Evolutionary conservation across 108 stramenopile genomes (phyloP), one percentile per base, ranked within the genome.

Genomic region (Mediolabrus comicus): DNA sequence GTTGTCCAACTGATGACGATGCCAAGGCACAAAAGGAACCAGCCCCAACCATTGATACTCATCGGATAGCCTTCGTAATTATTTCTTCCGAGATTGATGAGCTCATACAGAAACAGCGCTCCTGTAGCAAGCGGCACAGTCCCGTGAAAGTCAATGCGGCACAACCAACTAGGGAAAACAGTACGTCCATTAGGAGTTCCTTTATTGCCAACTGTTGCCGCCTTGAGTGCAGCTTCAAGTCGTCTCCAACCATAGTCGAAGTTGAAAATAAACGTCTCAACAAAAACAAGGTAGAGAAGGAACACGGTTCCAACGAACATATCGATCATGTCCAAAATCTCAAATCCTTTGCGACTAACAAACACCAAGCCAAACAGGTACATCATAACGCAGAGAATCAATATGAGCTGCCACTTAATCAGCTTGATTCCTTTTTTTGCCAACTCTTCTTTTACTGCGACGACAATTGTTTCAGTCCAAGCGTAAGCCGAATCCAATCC

Each of bases 241-340:
- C 56, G 56, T 14, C 30, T 4, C 56, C 56, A 57, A 5, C 56
- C 10, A 57, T 29, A 9, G 56, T 57, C 56, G 26, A 57, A 28
- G 56, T 57, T 57, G 26, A 57, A 14, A 57, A 57, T 28, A 29
- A 57, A 29, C 4, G 56, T 29, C 26, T 57, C 56, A 11, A 57
- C 14, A 14, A 57, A 57, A 29, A 25, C 27, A 7, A 28, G 28
- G 9, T 7, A 4, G 8, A 57, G 56, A 14, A 57, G 56, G 56
- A 57, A 57, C 28, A 57, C 30, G 8, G 56, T 57, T 25, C 56
- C 56, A 57, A 57, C 56, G 30, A 57, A 57, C 56, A 57, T 57
- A 28, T 57, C 56, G 6, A 57, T 28, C 8, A 57, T 29, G 14
- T 57, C 56, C 4, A 57, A 29, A 24, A 57, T 57, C 10, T 57